phyloP scores from a whole-genome alignment of 108 stramenopile genomes.

The Parietichytrium sp. region DNA sequence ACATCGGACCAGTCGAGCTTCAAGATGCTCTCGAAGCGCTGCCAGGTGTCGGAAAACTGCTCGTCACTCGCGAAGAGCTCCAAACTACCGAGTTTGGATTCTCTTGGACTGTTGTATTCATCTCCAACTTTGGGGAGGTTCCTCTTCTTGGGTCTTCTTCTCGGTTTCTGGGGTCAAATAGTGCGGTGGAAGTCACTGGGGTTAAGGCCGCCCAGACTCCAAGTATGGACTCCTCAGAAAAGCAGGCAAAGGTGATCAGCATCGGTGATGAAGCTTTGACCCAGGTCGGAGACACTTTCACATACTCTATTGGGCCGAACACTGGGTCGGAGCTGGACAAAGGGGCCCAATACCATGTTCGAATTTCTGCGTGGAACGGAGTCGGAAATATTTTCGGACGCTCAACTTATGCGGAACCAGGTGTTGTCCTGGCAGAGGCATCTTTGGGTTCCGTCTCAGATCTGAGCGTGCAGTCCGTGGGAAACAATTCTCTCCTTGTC shows the following conservation, averaged over 20 bases:
- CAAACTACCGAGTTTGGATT: slow-evolving; percentile 64
- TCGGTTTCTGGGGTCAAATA: neutral
- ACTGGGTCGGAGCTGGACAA: slow-evolving; percentile 41
- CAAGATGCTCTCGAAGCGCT: slow-evolving; percentile 66
- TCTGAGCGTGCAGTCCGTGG: slow-evolving; percentile 46
- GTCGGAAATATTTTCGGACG: slow-evolving; percentile 53
- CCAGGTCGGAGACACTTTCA: neutral
- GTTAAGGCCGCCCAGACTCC: neutral
- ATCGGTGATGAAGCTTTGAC: neutral
- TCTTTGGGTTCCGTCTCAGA: slow-evolving; percentile 51
- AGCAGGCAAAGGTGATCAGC: neutral
- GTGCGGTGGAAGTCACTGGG: neutral
- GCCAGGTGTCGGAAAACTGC: slow-evolving; percentile 69
- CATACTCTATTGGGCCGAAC: neutral
- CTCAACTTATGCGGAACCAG: slow-evolving; percentile 53
- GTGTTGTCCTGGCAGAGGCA: slow-evolving; percentile 40
- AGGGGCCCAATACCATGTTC: slow-evolving; percentile 59
- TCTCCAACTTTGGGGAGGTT: slow-evolving; percentile 70
- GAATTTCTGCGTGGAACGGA: slow-evolving; percentile 67
- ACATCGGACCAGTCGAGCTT: slow-evolving; percentile 66
- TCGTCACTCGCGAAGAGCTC: slow-evolving; percentile 62
- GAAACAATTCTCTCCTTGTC: slow-evolving; percentile 48
- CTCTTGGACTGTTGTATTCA: slow-evolving; percentile 72
- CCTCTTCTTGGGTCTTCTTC: slow-evolving; percentile 49
- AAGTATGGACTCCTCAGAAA: neutral